Evolutionary conservation across 805 yeast genomes (phyloP), one percentile per base, ranked within the genome.

Genomic region (Starmerella roubikii): DNA sequence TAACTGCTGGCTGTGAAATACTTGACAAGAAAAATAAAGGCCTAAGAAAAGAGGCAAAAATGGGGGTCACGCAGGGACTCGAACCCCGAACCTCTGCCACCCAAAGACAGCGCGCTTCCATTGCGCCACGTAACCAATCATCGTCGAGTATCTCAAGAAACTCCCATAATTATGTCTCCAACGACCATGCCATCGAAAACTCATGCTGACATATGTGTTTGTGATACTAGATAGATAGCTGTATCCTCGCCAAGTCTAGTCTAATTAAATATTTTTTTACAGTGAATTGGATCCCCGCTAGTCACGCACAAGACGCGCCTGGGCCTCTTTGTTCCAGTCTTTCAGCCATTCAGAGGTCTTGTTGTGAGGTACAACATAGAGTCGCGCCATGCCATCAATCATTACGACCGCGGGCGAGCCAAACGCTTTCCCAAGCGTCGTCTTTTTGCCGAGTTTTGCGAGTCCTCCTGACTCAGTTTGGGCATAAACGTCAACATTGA

Each of bases 391-490:
- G 43, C 71, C 68, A 51, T 86, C 94, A 45, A 86, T 76, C 31
- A 86, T 57, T 2, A 94, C 94, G 8, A 83, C 74, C 19, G 65
- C 66, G 13, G 93, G 81, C 35, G 72, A 67, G 61, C 73, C 68
- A 46, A 88, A 65, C 0, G 77, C 79, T 37, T 71, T 69, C 50
- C 72, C 70, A 18, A 88, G 55, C 1, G 80, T 63, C 18, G 75
- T 69, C 47, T 80, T 83, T 56, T 78, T 81, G 21, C 94, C 94
- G 4, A 79, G 73, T 58, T 83, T 84, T 32, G 84, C 76, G 44
- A 88, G 66, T 0, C 96, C 96, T 36, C 95, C 95, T 2, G 74
- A 53, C 24, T 61, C 67, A 0, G 95, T 83, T 56, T 83, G 96
- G 75, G 82, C 75, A 57, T 68, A 88, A 5, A 78, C 78, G 37